Percentiles rank a stretch among this genome's conserved stretches.
phyloP scores from a whole-genome alignment of 2,329 filamentous ascomycete species.

The Fusarium sulawesiense region DNA sequence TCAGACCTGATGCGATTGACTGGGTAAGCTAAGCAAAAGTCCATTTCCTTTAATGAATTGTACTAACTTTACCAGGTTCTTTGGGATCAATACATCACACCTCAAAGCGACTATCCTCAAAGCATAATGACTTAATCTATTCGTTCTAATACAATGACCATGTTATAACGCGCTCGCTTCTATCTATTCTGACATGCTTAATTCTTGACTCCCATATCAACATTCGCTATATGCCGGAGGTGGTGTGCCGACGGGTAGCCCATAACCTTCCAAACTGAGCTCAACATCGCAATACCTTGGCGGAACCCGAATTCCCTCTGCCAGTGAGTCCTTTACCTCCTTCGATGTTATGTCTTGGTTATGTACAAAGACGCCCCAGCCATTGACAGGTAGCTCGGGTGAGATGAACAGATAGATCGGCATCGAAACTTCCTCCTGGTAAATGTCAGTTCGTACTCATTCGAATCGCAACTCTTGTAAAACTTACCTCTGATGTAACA shows the following conservation, averaged over 20 bases:
- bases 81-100: conserved; percentile 17
- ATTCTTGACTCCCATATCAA: accelerated
- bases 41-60: accelerated
- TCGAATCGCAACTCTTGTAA: accelerated
- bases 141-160: too few species aligned
- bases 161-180: background rate
- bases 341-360: background rate
- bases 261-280: background rate
- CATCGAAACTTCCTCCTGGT: background rate
- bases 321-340: background rate
- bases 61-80: background rate
- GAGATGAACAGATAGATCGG: conserved; percentile 14
- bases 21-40: background rate
- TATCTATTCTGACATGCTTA: accelerated
- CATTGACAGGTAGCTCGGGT: background rate
- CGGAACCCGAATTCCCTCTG: background rate
- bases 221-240: conserved; percentile 9
- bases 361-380: conserved; percentile 2
- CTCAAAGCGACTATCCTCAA: background rate
- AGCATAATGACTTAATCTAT: background rate
- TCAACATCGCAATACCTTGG: conserved; percentile 5
- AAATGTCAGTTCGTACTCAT: accelerated
- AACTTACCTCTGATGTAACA: background rate
- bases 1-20: conserved; percentile 16
- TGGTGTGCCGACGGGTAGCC: background rate